Conservation (phyloP, 768 basidiomycete genomes). For the Austroboletus festivus region DNA sequence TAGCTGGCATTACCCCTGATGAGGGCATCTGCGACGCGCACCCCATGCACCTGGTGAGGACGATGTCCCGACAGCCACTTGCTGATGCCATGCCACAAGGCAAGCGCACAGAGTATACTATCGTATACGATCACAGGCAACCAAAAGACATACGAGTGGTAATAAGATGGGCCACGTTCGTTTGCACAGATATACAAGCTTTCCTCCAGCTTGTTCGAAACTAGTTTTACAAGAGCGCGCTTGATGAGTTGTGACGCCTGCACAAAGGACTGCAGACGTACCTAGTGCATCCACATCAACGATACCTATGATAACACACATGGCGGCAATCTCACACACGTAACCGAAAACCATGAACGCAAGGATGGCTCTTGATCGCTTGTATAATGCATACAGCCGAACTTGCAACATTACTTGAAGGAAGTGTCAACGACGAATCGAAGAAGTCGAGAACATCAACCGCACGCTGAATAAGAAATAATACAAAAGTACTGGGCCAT, state of each 20-base stretch:
- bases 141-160: constrained; percentile 5
- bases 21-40: constrained; percentile 6
- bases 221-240: too few relatives aligned
- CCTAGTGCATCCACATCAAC: constrained; percentile 3
- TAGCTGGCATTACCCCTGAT: constrained; percentile 16
- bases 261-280: too few relatives aligned
- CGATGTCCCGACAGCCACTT: not conserved
- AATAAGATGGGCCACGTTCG: not conserved
- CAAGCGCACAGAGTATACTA: constrained; percentile 4
- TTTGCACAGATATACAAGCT: constrained; percentile 6
- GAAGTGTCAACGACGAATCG: not conserved
- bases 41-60: not conserved
- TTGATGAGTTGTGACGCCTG: too few relatives aligned
- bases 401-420: constrained; percentile 14
- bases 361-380: constrained; percentile 9
- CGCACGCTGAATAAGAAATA: constrained; percentile 14
- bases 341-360: constrained; percentile 9
- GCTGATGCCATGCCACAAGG: constrained; percentile 3
- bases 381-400: constrained; percentile 15
- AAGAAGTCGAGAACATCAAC: not conserved
- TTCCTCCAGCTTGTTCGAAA: constrained; percentile 4
- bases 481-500: constrained; percentile 6
- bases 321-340: constrained; percentile 11
- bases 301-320: constrained; percentile 3
- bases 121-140: constrained; percentile 9